Conservation (phyloP, 805 yeast genomes). For the Barnettozyma californica region DNA sequence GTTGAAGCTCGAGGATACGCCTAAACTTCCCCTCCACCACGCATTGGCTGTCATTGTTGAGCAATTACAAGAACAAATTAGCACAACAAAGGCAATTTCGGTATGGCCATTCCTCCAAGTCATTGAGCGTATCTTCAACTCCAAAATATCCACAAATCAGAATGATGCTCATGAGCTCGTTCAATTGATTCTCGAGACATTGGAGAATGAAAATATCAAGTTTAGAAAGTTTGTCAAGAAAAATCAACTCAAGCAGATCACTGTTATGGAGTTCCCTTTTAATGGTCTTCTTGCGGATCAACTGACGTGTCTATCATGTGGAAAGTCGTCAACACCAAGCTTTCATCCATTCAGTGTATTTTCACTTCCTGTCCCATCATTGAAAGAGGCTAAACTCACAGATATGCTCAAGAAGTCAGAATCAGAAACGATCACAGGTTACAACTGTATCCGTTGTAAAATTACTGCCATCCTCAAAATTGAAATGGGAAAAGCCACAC, state of each 20-base stretch:
- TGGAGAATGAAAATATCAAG: constrained; percentile 57
- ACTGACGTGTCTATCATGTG: constrained; percentile 66
- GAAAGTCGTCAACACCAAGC: constrained; percentile 51
- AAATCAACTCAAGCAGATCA: constrained; percentile 9
- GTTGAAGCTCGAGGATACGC: constrained; percentile 21
- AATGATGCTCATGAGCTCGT: constrained; percentile 95
- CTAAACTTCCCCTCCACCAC: constrained; percentile 48
- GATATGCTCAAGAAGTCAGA: constrained; percentile 52
- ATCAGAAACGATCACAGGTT: constrained; percentile 69
- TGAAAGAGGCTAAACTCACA: constrained; percentile 39
- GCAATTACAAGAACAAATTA: constrained; percentile 59
- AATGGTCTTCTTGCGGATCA: constrained; percentile 61
- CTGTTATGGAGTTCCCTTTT: constrained; percentile 67
- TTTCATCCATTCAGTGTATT: constrained; percentile 61
- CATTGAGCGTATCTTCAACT: constrained; percentile 65
- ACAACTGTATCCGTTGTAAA: constrained; percentile 74
- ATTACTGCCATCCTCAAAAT: constrained; percentile 36
- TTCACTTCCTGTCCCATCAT: constrained; percentile 69
- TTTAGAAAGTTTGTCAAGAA: constrained; percentile 31
- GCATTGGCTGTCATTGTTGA: constrained; percentile 47
- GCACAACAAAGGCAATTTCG: constrained; percentile 48
- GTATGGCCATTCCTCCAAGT: constrained; percentile 77
- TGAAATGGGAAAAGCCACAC: constrained; percentile 23
- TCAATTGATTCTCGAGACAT: constrained; percentile 72
- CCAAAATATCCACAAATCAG: constrained; percentile 73